Percentiles rank a stretch among this genome's conserved stretches.
phyloP scores from a whole-genome alignment of 192 early-diverging fungal genomes.

The Podila horticola region DNA sequence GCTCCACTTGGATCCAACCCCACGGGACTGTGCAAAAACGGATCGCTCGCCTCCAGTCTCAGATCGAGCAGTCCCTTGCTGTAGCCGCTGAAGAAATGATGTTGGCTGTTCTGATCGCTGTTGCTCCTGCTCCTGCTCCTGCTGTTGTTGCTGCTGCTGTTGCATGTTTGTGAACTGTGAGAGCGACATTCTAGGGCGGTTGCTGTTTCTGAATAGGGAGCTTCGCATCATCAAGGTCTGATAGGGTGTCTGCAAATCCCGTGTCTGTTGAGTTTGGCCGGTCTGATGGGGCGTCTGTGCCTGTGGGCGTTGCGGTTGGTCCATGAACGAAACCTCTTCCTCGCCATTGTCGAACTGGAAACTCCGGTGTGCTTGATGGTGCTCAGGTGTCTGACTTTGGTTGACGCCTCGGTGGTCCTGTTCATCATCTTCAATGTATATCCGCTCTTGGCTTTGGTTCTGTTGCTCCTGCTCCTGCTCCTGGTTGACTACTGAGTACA shows the following conservation, averaged over 20 bases:
- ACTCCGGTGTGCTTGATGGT: background rate
- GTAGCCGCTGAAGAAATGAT: background rate
- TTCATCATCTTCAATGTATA: background rate
- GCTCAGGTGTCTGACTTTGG: background rate
- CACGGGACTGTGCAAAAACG: background rate
- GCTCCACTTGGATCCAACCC: conserved; percentile 2
- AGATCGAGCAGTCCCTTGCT: background rate
- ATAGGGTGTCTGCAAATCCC: background rate
- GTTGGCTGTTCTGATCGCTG: background rate
- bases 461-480: conserved; percentile 1
- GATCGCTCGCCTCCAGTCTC: background rate
- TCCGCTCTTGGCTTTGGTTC: background rate
- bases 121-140: conserved; percentile 8
- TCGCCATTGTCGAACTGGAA: background rate
- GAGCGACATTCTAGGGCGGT: background rate
- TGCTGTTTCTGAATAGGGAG: background rate
- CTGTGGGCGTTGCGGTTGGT: background rate
- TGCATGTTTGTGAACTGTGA: background rate
- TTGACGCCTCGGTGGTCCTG: background rate
- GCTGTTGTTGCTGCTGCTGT: conserved; percentile 7
- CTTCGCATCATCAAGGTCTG: background rate
- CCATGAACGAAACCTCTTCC: background rate
- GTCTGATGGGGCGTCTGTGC: background rate
- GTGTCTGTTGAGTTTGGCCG: too few species aligned
- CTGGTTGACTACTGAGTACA: conserved; percentile 7